Evolutionary conservation across 73 alveolate genomes (phyloP).

Genomic region (Diophrys appendiculata): DNA sequence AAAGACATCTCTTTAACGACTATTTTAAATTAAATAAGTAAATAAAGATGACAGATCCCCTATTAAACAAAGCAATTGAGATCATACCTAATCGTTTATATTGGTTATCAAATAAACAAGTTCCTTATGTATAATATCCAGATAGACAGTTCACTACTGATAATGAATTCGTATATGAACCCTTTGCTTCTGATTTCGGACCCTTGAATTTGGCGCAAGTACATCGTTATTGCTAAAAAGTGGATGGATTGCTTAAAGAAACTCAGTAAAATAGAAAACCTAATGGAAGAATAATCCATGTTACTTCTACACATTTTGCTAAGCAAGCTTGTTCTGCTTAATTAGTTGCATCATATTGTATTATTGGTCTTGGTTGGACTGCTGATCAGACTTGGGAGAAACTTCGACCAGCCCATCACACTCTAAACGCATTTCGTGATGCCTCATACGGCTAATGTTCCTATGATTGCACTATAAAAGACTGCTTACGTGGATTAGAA

Average conservation of each 20-base stretch:
- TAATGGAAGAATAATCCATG: slow-evolving; percentile 52
- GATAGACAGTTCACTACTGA: neutral
- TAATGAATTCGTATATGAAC: neutral
- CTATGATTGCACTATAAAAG: slow-evolving; percentile 53
- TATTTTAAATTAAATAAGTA: too few relatives aligned
- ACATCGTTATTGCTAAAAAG: slow-evolving; percentile 65
- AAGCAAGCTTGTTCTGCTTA: slow-evolving; percentile 75
- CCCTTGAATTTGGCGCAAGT: slow-evolving; percentile 69
- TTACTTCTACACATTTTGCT: slow-evolving; percentile 33
- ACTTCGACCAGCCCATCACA: slow-evolving; percentile 41
- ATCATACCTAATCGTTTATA: neutral
- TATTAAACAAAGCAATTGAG: too few relatives aligned
- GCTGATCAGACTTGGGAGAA: slow-evolving; percentile 63
- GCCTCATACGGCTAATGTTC: slow-evolving; percentile 55
- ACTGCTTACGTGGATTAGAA: slow-evolving; percentile 28
- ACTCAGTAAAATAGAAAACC: slow-evolving; percentile 31
- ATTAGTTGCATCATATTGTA: slow-evolving; percentile 71
- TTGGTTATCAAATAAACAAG: neutral
- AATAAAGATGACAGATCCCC: too few relatives aligned
- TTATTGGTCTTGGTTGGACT: slow-evolving; percentile 43
- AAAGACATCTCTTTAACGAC: too few relatives aligned
- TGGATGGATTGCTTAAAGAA: slow-evolving; percentile 26
- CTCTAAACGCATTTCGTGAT: slow-evolving; percentile 72
- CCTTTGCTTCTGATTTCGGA: slow-evolving; percentile 69
- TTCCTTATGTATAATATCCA: neutral